Evolutionary conservation across 805 yeast species (phyloP).

Genomic region (Starmerella stigmatis): DNA sequence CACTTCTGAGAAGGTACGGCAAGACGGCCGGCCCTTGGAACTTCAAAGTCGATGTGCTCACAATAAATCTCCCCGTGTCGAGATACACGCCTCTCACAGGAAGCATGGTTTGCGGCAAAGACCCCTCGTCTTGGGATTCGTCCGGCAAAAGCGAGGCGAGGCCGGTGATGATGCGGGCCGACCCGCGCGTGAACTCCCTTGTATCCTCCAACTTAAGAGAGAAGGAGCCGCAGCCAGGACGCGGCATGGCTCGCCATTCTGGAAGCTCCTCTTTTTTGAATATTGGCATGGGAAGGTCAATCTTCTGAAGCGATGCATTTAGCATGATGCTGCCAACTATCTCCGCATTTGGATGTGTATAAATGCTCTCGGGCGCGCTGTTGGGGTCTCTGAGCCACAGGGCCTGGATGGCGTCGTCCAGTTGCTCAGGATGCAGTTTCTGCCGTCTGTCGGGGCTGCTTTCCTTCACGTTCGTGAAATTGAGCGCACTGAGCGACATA

Average conservation of each 20-base stretch:
- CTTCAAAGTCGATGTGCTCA: slow-evolving; percentile 3
- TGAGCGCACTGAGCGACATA: slow-evolving; percentile 1
- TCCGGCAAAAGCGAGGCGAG: background rate
- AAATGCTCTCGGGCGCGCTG: background rate
- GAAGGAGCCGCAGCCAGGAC: background rate
- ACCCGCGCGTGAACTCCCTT: background rate
- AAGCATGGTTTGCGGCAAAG: background rate
- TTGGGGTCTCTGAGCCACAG: background rate
- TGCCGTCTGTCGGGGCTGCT: background rate
- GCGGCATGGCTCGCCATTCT: background rate
- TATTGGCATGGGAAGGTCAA: slow-evolving; percentile 4
- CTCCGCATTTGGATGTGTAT: background rate
- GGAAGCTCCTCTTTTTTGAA: background rate
- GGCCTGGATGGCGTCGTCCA: background rate
- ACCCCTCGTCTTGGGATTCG: background rate
- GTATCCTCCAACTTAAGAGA: background rate
- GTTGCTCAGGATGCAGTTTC: background rate
- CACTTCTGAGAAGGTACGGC: background rate
- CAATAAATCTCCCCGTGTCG: background rate
- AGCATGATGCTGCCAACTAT: background rate
- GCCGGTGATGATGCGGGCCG: background rate
- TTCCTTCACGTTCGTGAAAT: slow-evolving; percentile 3
- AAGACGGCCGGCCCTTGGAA: background rate
- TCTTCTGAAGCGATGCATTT: background rate
- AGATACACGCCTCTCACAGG: background rate